Evolutionary conservation across 208 protist species (phyloP).

Genomic region (Leishmania martiniquensis): DNA sequence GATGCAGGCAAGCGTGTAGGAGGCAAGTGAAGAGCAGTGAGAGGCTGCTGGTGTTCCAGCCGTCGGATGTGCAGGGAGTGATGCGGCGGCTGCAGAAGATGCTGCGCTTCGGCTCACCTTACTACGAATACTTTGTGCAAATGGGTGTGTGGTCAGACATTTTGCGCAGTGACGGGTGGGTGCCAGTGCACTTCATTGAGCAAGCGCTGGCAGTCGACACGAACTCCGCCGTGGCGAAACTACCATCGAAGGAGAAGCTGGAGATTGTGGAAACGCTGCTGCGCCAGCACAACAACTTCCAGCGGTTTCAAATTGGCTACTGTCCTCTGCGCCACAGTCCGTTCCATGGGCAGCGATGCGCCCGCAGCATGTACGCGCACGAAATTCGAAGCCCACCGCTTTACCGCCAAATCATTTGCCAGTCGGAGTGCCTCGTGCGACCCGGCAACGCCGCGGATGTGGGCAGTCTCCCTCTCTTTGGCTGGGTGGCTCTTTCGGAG

Average conservation of each 20-base stretch:
- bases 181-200: slow-evolving; percentile 44
- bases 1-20: slow-evolving; percentile 22
- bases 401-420: slow-evolving; percentile 30
- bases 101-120: slow-evolving; percentile 42
- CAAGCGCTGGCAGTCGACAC: slow-evolving; percentile 19
- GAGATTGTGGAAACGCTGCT: slow-evolving; percentile 39
- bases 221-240: slow-evolving; percentile 4
- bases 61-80: slow-evolving; percentile 14
- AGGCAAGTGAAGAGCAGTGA: slow-evolving; percentile 20
- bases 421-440: slow-evolving; percentile 7
- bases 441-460: slow-evolving; percentile 7
- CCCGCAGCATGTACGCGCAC: slow-evolving; percentile 48
- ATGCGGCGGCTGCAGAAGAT: slow-evolving; percentile 39
- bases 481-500: slow-evolving; percentile 30
- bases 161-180: slow-evolving; percentile 41
- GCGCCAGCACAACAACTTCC: slow-evolving; percentile 47
- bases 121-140: slow-evolving; percentile 30
- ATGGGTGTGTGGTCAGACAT: slow-evolving; percentile 20
- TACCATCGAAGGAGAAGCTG: slow-evolving; percentile 18
- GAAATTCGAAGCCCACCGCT: slow-evolving; percentile 5
- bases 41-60: slow-evolving; percentile 15
- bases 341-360: slow-evolving; percentile 42
- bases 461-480: slow-evolving; percentile 31
- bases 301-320: slow-evolving; percentile 49
- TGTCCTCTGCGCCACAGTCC: slow-evolving; percentile 26